Evolutionary conservation across 148 eudicot genomes (phyloP), one percentile per base, ranked within the genome.

Genomic region (Cornus controversa): DNA sequence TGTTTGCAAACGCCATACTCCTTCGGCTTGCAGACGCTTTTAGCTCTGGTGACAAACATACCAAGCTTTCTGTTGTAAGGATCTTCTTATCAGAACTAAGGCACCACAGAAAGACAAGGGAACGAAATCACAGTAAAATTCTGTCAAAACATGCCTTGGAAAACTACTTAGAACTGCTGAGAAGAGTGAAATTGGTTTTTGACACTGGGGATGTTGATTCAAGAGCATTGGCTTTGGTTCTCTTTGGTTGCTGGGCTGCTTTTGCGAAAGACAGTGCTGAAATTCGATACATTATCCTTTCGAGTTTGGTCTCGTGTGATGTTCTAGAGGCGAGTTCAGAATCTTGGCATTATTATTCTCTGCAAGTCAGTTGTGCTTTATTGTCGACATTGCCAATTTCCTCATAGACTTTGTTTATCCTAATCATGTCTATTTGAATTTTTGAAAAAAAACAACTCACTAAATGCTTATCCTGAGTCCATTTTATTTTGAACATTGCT

Each of bases 211-310:
- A 86, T 85, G 81, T 80, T 67, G 91, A 93, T 64, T 91, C 87
- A 66, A 89, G 90, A 83, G 86, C 91, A 66, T 63, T 89, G 77
- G 62, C 87, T 25, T 84, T 93, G 34, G 70, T 77, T 81, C 45
- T 93, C 65, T 82, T 95, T 81, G 98, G 99, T 71, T 93, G 98
- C 83, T 90, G 89, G 87, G 90, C 93, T 83, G 83, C 84, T 63
- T 79, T 91, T 74, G 89, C 89, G 29, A 90, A 87, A 73, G 93
- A 91, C 71, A 82, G 80, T 80, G 85, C 94, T 77, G 96, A 91
- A 78, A 80, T 95, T 40, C 84, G 93, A 28, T 86, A 89, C 84
- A 74, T 84, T 24, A 37, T 95, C 71, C 86, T 95, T 71, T 89
- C 94, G 22, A 79, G 90, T 81, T 78, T 90, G 81, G 80, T 74